Conservation (phyloP, 2,329 filamentous ascomycete species). For the Cladophialophora chaetospira region DNA sequence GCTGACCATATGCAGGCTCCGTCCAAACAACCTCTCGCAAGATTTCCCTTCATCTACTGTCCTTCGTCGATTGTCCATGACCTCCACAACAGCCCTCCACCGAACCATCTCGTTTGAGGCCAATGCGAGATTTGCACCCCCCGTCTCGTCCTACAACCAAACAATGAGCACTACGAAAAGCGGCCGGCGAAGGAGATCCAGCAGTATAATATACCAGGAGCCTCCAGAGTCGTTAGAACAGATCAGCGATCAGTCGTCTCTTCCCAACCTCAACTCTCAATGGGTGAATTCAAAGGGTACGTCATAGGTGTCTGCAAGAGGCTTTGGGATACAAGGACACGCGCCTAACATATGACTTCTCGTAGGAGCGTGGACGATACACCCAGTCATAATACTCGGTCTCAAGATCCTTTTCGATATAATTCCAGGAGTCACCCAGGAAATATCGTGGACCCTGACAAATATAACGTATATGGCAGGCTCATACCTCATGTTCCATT, state of each 20-base stretch:
- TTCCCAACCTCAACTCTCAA: conserved; percentile 95
- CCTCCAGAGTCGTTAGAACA: conserved; percentile 96
- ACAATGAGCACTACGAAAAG: conserved; percentile 65
- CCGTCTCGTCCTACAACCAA: conserved; percentile 52
- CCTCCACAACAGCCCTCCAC: conserved; percentile 71
- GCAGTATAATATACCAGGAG: conserved; percentile 97
- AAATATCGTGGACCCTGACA: conserved; percentile 97
- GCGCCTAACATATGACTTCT: conserved; percentile 7
- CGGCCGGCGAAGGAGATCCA: conserved; percentile 87
- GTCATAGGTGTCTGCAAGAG: conserved; percentile 31
- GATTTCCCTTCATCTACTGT: neutral
- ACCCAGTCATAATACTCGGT: conserved; percentile 85
- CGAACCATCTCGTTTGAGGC: conserved; percentile 90
- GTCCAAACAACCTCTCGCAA: neutral
- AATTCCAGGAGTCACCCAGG: conserved; percentile 92
- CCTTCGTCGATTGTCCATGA: conserved; percentile 24
- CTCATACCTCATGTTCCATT: conserved; percentile 99
- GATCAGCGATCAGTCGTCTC: conserved; percentile 90
- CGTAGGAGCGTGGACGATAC: conserved; percentile 94
- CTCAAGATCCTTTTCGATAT: conserved; percentile 98
- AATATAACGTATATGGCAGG: conserved; percentile 99
- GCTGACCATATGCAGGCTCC: conserved; percentile 2
- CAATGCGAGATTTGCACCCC: conserved; percentile 68
- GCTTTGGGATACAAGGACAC: conserved; percentile 12
- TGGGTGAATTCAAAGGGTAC: conserved; percentile 99